Conservation (phyloP, 495 filamentous ascomycete species). For the Opeltia flavorubescens region DNA sequence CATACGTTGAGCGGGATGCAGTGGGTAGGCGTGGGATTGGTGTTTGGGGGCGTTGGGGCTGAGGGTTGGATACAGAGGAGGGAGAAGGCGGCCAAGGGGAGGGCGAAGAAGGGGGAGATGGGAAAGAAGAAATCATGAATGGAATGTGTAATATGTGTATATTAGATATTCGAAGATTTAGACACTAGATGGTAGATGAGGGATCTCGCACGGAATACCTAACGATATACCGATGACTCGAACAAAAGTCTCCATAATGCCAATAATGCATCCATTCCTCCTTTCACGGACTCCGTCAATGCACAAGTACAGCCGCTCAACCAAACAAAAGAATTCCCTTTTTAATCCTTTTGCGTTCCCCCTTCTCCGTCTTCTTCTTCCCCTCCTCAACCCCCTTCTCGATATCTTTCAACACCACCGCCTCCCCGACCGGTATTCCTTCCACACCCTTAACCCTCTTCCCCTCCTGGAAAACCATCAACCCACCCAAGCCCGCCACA, state of each 20-base stretch:
- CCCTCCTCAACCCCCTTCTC: constrained; percentile 13
- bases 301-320: neutral
- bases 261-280: neutral
- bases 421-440: constrained; percentile 13
- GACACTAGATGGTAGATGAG: neutral
- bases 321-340: neutral
- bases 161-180: neutral
- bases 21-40: constrained; percentile 80
- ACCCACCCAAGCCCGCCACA: constrained; percentile 52
- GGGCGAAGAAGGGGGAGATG: constrained; percentile 33
- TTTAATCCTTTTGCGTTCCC: constrained; percentile 5
- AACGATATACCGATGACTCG: neutral
- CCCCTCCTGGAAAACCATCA: constrained; percentile 50
- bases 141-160: neutral
- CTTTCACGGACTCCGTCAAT: neutral
- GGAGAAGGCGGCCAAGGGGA: constrained; percentile 75
- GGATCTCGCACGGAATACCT: neutral
- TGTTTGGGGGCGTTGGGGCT: constrained; percentile 89
- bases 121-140: constrained; percentile 26
- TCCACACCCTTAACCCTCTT: constrained; percentile 16
- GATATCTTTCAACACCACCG: constrained; percentile 12
- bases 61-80: constrained; percentile 69
- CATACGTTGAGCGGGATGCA: constrained; percentile 74
- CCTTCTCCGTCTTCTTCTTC: constrained; percentile 7
- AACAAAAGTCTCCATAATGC: neutral